phyloP scores from a whole-genome alignment of 2,329 filamentous ascomycete genomes.

The Kalaharituber pfeilii region DNA sequence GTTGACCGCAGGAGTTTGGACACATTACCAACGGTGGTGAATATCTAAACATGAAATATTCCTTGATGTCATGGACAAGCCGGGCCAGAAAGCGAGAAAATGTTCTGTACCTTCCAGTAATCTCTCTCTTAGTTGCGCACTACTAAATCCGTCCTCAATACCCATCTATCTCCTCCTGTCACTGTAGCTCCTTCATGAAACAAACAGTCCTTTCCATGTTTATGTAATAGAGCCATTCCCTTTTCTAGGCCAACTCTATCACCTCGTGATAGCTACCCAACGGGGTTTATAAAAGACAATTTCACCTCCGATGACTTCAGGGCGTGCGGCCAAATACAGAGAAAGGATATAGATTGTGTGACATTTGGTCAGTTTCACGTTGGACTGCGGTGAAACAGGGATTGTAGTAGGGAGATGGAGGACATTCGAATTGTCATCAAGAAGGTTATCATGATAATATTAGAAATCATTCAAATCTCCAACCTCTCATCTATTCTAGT shows the following conservation, averaged over 20 bases:
- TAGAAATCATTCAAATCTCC: not conserved
- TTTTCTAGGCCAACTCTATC: constrained; percentile 28
- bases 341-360: constrained; percentile 84
- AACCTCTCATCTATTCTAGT: too few relatives aligned
- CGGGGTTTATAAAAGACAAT: constrained; percentile 78
- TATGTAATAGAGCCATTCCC: constrained; percentile 74
- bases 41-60: too few relatives aligned
- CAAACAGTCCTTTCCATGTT: constrained; percentile 77
- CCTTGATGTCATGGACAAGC: too few relatives aligned
- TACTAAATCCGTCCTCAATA: constrained; percentile 68
- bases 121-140: too few relatives aligned
- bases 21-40: too few relatives aligned
- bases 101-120: too few relatives aligned
- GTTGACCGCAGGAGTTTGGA: too few relatives aligned
- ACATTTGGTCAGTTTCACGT: constrained; percentile 18
- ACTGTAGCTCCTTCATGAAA: constrained; percentile 76
- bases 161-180: constrained; percentile 70
- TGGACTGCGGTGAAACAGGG: not conserved
- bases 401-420: constrained; percentile 33
- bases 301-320: constrained; percentile 66
- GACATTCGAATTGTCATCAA: constrained; percentile 75
- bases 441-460: too few relatives aligned
- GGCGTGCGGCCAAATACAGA: constrained; percentile 62
- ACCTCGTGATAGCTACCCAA: constrained; percentile 26
- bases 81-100: too few relatives aligned